phyloP scores from a whole-genome alignment of 345 rosid genomes.

The Eucalyptus pauciflora region DNA sequence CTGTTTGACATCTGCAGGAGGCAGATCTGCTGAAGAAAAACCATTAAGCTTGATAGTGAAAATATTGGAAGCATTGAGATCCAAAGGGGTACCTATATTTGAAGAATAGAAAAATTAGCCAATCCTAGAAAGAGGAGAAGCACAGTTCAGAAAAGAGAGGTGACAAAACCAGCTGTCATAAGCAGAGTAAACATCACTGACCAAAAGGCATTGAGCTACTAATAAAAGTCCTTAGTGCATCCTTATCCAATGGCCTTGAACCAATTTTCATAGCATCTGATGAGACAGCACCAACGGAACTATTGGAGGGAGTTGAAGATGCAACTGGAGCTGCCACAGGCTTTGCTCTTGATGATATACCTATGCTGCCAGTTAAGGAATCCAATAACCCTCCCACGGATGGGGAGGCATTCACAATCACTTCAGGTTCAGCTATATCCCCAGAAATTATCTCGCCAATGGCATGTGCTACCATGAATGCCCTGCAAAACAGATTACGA shows the following conservation, averaged over 20 bases:
- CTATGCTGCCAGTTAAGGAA: slow-evolving; percentile 90
- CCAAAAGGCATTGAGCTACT: slow-evolving; percentile 89
- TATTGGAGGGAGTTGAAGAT: slow-evolving; percentile 47
- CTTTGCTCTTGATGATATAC: slow-evolving; percentile 78
- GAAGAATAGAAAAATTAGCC: slow-evolving; percentile 1
- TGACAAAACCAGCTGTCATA: neutral
- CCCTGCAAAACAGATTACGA: slow-evolving; percentile 29
- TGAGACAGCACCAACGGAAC: slow-evolving; percentile 38
- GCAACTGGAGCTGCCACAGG: slow-evolving; percentile 73
- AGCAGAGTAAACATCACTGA: slow-evolving; percentile 25
- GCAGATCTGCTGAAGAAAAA: slow-evolving; percentile 68
- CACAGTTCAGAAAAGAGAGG: slow-evolving; percentile 47
- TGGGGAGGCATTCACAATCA: slow-evolving; percentile 55
- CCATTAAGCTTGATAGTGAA: slow-evolving; percentile 63
- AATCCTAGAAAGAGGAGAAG: neutral
- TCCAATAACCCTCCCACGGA: slow-evolving; percentile 95
- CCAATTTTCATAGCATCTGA: slow-evolving; percentile 71
- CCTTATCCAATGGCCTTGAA: slow-evolving; percentile 78
- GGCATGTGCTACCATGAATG: slow-evolving; percentile 83
- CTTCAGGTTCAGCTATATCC: slow-evolving; percentile 79
- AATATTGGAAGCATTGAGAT: slow-evolving; percentile 60
- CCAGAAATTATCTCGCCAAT: slow-evolving; percentile 77
- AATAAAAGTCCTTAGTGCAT: slow-evolving; percentile 65
- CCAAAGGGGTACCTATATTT: slow-evolving; percentile 74
- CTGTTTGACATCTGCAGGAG: slow-evolving; percentile 76